Conservation (phyloP, 108 stramenopile species). For the Pelagomonas calceolata region DNA sequence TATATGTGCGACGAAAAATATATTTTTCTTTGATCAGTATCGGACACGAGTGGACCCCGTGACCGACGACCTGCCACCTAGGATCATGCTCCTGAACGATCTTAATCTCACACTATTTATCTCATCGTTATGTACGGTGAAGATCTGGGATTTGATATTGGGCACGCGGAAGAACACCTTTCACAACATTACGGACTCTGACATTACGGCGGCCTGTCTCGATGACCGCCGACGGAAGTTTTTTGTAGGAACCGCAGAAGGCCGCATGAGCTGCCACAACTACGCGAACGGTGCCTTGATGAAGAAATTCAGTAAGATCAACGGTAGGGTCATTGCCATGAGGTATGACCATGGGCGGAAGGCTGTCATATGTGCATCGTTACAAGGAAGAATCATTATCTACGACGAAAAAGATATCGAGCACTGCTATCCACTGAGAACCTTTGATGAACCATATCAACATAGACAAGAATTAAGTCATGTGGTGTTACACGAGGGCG, state of each 20-base stretch:
- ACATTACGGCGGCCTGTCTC: constrained; percentile 34
- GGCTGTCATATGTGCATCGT: background rate
- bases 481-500: constrained; percentile 1
- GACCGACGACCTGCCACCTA: constrained; percentile 34
- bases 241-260: constrained; percentile 27
- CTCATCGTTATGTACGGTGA: constrained; percentile 14
- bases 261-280: constrained; percentile 36
- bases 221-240: constrained; percentile 39
- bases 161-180: constrained; percentile 26
- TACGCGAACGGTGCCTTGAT: constrained; percentile 35
- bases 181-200: constrained; percentile 15
- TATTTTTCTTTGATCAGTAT: constrained; percentile 40
- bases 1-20: constrained; percentile 30
- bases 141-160: constrained; percentile 42
- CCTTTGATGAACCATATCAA: constrained; percentile 5
- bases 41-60: constrained; percentile 33
- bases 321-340: background rate
- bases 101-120: constrained; percentile 31
- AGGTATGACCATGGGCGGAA: background rate
- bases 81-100: constrained; percentile 33
- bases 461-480: background rate
- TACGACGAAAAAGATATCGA: constrained; percentile 16
- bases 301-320: constrained; percentile 22
- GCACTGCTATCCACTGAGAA: background rate
- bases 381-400: constrained; percentile 1